phyloP scores from a whole-genome alignment of 2,329 filamentous ascomycete species.

The Cercospora sp. region DNA sequence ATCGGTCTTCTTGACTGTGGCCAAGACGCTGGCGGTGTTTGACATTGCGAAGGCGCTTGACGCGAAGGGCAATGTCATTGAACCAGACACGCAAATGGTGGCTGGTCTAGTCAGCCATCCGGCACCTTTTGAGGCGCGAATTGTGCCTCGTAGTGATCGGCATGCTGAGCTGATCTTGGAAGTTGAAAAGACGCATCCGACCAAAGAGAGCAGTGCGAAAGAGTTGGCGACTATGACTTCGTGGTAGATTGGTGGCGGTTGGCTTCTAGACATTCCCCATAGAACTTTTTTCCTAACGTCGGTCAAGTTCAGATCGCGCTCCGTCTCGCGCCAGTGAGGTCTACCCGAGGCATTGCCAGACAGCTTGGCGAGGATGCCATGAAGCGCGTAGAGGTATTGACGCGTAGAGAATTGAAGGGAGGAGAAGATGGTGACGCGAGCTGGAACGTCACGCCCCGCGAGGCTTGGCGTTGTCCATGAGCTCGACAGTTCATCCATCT shows the following conservation, averaged over 20 bases:
- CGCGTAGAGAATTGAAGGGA: not conserved
- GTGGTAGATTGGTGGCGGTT: not conserved
- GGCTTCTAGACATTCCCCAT: not conserved
- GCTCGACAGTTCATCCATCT: not conserved
- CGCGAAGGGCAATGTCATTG: conserved; percentile 11
- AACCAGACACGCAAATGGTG: conserved; percentile 13
- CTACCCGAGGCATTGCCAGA: not conserved
- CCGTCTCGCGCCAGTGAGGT: not conserved
- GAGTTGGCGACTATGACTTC: conserved; percentile 13
- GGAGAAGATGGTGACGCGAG: not conserved
- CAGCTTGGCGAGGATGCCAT: not conserved
- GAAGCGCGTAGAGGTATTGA: not conserved
- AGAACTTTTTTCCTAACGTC: not conserved
- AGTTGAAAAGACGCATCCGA: conserved; percentile 19
- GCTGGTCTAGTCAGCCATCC: conserved; percentile 25
- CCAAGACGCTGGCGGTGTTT: conserved; percentile 18
- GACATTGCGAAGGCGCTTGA: conserved; percentile 20
- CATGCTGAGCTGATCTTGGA: conserved; percentile 18
- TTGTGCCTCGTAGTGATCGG: conserved; percentile 18
- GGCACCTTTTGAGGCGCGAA: conserved; percentile 14
- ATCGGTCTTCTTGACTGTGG: conserved; percentile 23
- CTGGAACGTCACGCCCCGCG: not conserved
- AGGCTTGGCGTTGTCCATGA: not conserved
- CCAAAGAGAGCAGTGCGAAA: conserved; percentile 20
- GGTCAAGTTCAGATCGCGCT: not conserved